Evolutionary conservation across 257 asterid genomes (phyloP).

Genomic region (Sherardia arvensis): DNA sequence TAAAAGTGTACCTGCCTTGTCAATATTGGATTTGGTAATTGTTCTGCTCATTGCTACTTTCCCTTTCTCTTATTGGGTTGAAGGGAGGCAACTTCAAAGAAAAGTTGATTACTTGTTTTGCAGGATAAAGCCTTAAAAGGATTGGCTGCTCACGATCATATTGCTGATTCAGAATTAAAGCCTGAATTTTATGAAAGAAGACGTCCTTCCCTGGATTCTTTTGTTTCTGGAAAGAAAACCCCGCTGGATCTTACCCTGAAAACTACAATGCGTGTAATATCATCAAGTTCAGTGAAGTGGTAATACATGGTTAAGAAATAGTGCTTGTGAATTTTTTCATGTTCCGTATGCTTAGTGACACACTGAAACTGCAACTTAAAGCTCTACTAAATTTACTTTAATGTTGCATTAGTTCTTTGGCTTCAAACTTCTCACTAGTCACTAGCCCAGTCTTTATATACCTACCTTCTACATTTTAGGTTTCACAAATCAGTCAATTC

Average conservation of each 20-base stretch:
- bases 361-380: not conserved
- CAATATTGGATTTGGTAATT: conserved; percentile 67
- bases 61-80: conserved; percentile 1
- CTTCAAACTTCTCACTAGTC: not conserved
- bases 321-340: not conserved
- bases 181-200: conserved; percentile 28
- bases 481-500: conserved; percentile 63
- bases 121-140: conserved; percentile 84
- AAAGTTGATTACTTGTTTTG: conserved; percentile 11
- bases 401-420: not conserved
- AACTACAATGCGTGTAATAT: conserved; percentile 53
- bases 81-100: not conserved
- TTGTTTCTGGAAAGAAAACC: conserved; percentile 45
- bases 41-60: conserved; percentile 4
- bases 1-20: conserved; percentile 33
- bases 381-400: not conserved
- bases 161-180: conserved; percentile 29
- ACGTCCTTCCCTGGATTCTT: conserved; percentile 40
- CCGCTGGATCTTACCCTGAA: conserved; percentile 88
- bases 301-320: conserved; percentile 11
- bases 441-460: not conserved
- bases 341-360: not conserved
- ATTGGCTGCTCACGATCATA: conserved; percentile 52
- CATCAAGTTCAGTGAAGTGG: conserved; percentile 79
- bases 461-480: conserved; percentile 38